These are phyloP conservation scores for Dalbergia cultrata DNA, from an alignment of 306 rosid species.

Conservation along the genomic window DNA sequence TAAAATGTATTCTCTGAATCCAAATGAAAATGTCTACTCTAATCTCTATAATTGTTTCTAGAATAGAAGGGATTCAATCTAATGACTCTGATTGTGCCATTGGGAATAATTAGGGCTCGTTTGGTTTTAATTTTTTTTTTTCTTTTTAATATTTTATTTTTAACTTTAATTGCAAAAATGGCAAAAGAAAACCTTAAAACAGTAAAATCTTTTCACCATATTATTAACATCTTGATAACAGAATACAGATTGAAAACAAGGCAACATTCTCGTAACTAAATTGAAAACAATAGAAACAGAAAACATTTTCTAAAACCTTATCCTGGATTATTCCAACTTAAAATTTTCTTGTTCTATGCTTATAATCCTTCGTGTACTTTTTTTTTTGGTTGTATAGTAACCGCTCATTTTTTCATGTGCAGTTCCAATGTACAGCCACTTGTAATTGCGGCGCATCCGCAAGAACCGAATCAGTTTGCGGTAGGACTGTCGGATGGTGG, in stretches of 20 bases:
- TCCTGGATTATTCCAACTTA: conserved; percentile 5
- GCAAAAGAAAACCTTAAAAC: too few relatives aligned
- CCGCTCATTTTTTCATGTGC: conserved; percentile 32
- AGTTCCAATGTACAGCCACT: conserved; percentile 78
- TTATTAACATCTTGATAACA: too few relatives aligned
- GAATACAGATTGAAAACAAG: too few relatives aligned
- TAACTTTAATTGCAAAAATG: too few relatives aligned
- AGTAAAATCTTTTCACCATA: too few relatives aligned
- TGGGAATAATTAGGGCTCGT: neutral
- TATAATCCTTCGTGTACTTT: neutral
- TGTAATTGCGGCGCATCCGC: conserved; percentile 95
- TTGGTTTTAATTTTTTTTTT: too few relatives aligned
- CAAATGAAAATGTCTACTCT: too few relatives aligned
- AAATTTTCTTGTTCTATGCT: neutral
- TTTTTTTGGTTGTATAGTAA: neutral
- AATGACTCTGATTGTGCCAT: neutral
- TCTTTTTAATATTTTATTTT: too few relatives aligned
- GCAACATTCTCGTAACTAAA: too few relatives aligned
- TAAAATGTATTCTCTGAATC: too few relatives aligned
- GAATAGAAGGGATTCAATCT: conserved; percentile 3
- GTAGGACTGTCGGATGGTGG: conserved; percentile 93
- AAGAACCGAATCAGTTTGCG: conserved; percentile 92
- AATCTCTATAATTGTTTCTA: neutral
- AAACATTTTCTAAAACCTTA: neutral
- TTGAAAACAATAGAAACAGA: too few relatives aligned